Conservation (phyloP, 2,329 filamentous ascomycete genomes). For the Aspergillus intermedius region DNA sequence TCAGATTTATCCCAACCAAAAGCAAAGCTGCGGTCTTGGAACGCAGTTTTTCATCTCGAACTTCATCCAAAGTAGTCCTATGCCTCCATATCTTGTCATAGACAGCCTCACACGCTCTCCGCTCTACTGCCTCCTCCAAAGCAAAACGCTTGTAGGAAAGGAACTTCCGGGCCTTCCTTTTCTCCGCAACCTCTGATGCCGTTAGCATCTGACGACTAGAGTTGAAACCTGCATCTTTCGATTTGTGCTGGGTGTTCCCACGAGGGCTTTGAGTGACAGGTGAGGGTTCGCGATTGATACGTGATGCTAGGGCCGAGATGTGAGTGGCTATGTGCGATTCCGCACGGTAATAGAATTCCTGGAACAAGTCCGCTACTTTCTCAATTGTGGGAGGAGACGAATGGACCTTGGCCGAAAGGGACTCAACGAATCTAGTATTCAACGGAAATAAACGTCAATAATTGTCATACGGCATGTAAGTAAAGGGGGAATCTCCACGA, state of each 20-base stretch:
- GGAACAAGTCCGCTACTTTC: conserved; percentile 75
- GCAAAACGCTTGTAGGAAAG: conserved; percentile 70
- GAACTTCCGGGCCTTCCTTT: conserved; percentile 68
- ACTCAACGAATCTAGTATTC: conserved; percentile 72
- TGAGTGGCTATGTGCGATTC: conserved; percentile 80
- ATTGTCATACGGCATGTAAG: neutral
- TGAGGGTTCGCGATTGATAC: conserved; percentile 63
- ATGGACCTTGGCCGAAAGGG: conserved; percentile 78
- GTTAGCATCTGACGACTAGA: conserved; percentile 83
- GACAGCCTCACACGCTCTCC: conserved; percentile 73
- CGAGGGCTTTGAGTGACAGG: conserved; percentile 47
- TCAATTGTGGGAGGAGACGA: conserved; percentile 77
- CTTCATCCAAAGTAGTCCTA: conserved; percentile 84
- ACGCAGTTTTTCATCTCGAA: conserved; percentile 85
- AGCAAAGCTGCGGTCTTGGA: conserved; percentile 88
- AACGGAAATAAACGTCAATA: conserved; percentile 1
- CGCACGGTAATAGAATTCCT: conserved; percentile 83
- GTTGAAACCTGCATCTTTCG: conserved; percentile 33
- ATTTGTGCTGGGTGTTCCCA: conserved; percentile 47
- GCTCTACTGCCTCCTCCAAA: conserved; percentile 87
- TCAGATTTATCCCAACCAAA: conserved; percentile 83
- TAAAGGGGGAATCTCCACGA: neutral
- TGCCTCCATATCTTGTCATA: conserved; percentile 90
- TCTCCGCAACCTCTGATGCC: conserved; percentile 70
- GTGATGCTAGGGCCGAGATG: conserved; percentile 69